phyloP scores from a whole-genome alignment of 73 alveolate genomes.

The Tetrahymena borealis region DNA sequence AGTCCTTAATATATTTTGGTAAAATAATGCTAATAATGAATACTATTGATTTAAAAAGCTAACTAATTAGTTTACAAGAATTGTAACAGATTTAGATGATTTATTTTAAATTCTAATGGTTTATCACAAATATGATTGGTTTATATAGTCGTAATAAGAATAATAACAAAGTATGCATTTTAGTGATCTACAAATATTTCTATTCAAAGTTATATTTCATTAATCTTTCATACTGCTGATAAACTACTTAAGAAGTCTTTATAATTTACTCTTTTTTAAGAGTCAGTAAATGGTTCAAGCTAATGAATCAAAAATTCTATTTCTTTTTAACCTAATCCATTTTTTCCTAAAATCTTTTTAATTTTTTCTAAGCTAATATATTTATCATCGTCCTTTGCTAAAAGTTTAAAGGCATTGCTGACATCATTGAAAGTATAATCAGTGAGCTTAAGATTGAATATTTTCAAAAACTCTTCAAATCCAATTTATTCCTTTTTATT shows the following conservation, averaged over 20 bases:
- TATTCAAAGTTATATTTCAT: background rate
- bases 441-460: slow-evolving; percentile 34
- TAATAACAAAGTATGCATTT: background rate
- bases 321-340: slow-evolving; percentile 30
- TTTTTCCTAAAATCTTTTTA: slow-evolving; percentile 28
- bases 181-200: background rate
- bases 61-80: no score
- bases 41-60: no score
- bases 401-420: slow-evolving; percentile 40
- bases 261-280: slow-evolving; percentile 40
- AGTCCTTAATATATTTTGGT: no score
- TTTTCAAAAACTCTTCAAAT: slow-evolving; percentile 42
- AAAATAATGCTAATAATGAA: no score
- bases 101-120: no score
- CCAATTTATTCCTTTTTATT: slow-evolving; percentile 40
- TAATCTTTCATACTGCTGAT: slow-evolving; percentile 15
- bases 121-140: background rate
- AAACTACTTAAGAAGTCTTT: slow-evolving; percentile 23
- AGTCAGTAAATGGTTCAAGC: slow-evolving; percentile 43
- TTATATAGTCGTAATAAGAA: background rate
- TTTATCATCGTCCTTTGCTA: slow-evolving; percentile 50
- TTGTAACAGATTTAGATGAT: no score
- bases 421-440: slow-evolving; percentile 44
- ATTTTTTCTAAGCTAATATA: slow-evolving; percentile 32
- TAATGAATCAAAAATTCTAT: slow-evolving; percentile 40